phyloP scores from a whole-genome alignment of 306 rosid genomes.

The Hippophae tibetana region DNA sequence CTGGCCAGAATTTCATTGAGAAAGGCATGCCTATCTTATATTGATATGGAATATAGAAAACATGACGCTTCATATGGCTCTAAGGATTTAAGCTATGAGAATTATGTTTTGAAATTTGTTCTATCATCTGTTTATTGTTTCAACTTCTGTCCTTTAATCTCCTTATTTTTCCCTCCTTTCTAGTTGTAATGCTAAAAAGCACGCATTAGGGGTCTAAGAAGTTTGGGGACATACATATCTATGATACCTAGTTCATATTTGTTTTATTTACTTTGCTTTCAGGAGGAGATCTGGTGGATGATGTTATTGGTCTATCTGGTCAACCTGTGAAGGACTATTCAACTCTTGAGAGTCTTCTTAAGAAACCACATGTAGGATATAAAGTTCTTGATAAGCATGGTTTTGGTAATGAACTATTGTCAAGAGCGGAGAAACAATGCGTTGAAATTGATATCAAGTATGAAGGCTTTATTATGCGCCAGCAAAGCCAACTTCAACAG shows the following conservation, averaged over 20 bases:
- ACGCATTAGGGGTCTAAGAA: not conserved
- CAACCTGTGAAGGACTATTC: constrained; percentile 83
- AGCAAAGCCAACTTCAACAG: constrained; percentile 88
- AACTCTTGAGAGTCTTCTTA: constrained; percentile 88
- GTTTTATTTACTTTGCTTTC: constrained; percentile 15
- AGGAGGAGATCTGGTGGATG: constrained; percentile 84
- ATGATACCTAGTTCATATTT: not conserved
- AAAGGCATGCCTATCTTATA: not conserved
- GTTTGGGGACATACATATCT: not conserved
- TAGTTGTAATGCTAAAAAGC: not conserved
- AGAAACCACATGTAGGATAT: constrained; percentile 89
- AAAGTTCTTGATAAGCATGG: constrained; percentile 73
- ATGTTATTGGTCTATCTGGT: constrained; percentile 50
- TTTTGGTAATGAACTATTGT: constrained; percentile 50
- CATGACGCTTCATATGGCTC: not conserved
- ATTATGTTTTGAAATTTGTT: not conserved
- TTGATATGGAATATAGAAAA: not conserved
- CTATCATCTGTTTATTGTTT: not conserved
- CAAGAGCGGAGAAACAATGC: constrained; percentile 76
- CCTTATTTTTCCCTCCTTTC: no score
- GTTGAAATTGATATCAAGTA: constrained; percentile 90
- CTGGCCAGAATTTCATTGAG: not conserved
- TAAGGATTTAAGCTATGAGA: not conserved
- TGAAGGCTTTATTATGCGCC: constrained; percentile 90
- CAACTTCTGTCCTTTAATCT: not conserved